phyloP scores from a whole-genome alignment of 2,329 filamentous ascomycete genomes.

The Pochonia chlamydosporia region DNA sequence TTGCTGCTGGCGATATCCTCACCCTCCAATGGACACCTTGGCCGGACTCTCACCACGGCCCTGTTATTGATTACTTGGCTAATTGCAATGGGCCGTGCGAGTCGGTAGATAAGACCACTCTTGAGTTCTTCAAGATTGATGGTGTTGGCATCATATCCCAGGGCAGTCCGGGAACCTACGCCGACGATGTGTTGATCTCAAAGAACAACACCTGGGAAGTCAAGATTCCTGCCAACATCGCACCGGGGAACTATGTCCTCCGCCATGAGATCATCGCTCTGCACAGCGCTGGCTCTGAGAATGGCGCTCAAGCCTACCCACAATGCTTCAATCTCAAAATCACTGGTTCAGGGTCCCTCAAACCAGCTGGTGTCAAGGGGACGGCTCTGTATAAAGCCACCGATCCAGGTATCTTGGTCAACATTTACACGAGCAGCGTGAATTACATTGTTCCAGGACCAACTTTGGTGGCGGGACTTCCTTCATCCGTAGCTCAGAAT shows the following conservation, averaged over 20 bases:
- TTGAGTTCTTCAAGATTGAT: conserved; percentile 43
- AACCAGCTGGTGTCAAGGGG: conserved; percentile 26
- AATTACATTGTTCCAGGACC: conserved; percentile 28
- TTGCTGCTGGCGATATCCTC: conserved; percentile 39
- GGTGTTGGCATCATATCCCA: conserved; percentile 32
- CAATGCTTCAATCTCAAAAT: conserved; percentile 47
- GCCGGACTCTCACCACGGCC: conserved; percentile 43
- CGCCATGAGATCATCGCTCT: conserved; percentile 51
- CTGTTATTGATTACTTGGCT: conserved; percentile 40
- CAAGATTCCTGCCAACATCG: conserved; percentile 40
- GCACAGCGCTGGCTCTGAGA: conserved; percentile 35
- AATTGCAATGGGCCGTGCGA: conserved; percentile 37
- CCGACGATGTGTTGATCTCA: conserved; percentile 37
- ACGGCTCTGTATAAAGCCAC: conserved; percentile 29
- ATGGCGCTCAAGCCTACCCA: conserved; percentile 46
- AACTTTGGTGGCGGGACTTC: conserved; percentile 18
- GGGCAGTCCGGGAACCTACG: conserved; percentile 30
- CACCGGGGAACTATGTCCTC: conserved; percentile 47
- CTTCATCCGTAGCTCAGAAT: conserved; percentile 18
- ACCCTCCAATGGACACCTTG: conserved; percentile 43
- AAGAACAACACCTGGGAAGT: conserved; percentile 47
- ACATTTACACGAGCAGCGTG: conserved; percentile 23
- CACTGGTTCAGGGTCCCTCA: conserved; percentile 31
- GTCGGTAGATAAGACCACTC: conserved; percentile 31
- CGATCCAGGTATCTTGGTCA: conserved; percentile 30